phyloP scores from a whole-genome alignment of 768 basidiomycete species.

The Termitomyces sp. region DNA sequence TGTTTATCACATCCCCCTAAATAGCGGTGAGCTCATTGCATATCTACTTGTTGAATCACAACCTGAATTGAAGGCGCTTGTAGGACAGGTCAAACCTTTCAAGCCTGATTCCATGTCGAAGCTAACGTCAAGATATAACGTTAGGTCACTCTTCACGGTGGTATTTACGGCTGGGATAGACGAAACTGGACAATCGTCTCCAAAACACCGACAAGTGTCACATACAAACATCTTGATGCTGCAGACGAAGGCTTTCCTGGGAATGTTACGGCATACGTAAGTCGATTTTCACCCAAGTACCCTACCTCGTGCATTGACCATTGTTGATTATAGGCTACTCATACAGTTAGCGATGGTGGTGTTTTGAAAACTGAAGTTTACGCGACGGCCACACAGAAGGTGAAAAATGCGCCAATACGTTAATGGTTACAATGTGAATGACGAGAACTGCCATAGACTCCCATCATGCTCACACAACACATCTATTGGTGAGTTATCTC shows the following conservation, averaged over 20 bases:
- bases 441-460: constrained; percentile 33
- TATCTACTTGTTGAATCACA: background rate
- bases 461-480: constrained; percentile 58
- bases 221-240: constrained; percentile 49
- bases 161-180: constrained; percentile 55
- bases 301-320: background rate
- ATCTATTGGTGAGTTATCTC: constrained; percentile 41
- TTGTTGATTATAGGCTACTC: constrained; percentile 39
- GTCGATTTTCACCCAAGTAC: constrained; percentile 11
- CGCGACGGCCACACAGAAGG: constrained; percentile 46
- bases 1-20: constrained; percentile 49
- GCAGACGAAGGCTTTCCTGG: constrained; percentile 59
- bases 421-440: background rate
- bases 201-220: constrained; percentile 44
- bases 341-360: constrained; percentile 44
- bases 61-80: background rate
- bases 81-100: constrained; percentile 23
- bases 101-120: background rate
- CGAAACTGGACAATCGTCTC: constrained; percentile 52
- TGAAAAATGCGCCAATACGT: constrained; percentile 10
- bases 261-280: constrained; percentile 39
- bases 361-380: constrained; percentile 41
- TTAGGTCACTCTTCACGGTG: constrained; percentile 55
- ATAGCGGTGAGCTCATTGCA: constrained; percentile 35
- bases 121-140: constrained; percentile 10